phyloP scores from a whole-genome alignment of 208 protist genomes.

The Trypanosoma melophagium region DNA sequence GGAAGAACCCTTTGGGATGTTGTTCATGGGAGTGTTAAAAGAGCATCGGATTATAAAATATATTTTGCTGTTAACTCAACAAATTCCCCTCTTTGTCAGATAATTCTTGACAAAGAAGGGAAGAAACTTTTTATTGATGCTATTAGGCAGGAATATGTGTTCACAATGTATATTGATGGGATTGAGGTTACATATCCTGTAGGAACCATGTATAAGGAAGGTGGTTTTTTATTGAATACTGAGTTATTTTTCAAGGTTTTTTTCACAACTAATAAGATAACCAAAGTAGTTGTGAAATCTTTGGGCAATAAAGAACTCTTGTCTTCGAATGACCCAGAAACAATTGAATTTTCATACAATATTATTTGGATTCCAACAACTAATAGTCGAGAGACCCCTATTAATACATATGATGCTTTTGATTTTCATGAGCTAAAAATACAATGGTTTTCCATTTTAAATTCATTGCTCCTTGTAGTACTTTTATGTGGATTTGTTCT shows the following conservation, averaged over 20 bases:
- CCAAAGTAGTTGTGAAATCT: not conserved
- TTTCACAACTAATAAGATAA: not conserved
- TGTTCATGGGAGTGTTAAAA: not conserved
- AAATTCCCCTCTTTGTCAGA: not conserved
- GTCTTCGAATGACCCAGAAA: not conserved
- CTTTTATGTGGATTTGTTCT: constrained; percentile 1
- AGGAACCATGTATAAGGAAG: not conserved
- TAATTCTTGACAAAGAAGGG: not conserved
- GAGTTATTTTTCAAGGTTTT: constrained; percentile 1
- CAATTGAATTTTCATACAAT: not conserved
- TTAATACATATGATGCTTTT: not conserved
- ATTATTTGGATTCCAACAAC: not conserved
- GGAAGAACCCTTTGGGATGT: not conserved
- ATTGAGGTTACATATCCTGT: not conserved
- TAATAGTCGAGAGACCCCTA: not conserved
- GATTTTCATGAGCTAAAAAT: not conserved
- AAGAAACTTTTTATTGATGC: not conserved
- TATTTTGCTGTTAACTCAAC: constrained; percentile 1
- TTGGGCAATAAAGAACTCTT: not conserved
- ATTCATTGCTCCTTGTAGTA: not conserved
- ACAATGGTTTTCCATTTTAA: constrained; percentile 3
- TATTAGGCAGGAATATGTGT: not conserved
- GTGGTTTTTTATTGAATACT: not conserved
- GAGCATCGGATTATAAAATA: not conserved
- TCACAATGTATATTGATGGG: not conserved